A percentile compares a stretch with the other conserved stretches of the same genome.
Evolutionary conservation across 202 grass and related monocot species (phyloP).

Genomic region (Setaria italica): DNA sequence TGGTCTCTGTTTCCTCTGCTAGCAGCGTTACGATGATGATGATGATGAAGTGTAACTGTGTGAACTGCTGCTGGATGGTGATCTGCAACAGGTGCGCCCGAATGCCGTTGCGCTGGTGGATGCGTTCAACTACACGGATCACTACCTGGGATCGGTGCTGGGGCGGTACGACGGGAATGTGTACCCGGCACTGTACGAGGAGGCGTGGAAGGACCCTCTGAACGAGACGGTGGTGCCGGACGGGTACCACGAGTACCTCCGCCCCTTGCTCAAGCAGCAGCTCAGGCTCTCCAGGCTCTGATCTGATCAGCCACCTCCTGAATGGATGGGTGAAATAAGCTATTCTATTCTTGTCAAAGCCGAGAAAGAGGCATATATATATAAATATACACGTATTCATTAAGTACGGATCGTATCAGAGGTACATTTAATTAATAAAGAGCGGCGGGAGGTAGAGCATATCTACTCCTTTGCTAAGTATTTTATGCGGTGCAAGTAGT

Average conservation of each 20-base stretch:
- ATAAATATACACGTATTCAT: background rate
- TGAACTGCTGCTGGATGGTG: background rate
- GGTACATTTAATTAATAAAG: conserved; percentile 5
- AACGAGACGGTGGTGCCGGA: conserved; percentile 80
- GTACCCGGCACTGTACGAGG: conserved; percentile 82
- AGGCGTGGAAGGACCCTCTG: conserved; percentile 95
- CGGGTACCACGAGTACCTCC: conserved; percentile 84
- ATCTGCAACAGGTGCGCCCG: conserved; percentile 60
- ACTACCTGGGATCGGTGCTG: conserved; percentile 76
- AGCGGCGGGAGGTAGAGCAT: too few relatives aligned
- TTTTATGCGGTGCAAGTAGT: too few relatives aligned
- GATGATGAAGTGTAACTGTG: background rate
- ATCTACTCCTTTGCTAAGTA: background rate
- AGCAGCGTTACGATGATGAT: background rate
- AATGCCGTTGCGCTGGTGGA: conserved; percentile 85
- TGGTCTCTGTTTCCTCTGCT: background rate
- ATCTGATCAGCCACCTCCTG: background rate
- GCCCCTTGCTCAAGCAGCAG: conserved; percentile 90
- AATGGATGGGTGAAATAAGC: background rate
- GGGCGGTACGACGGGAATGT: conserved; percentile 84
- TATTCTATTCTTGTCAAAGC: background rate
- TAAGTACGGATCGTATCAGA: background rate
- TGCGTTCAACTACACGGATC: conserved; percentile 94
- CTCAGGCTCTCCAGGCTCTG: conserved; percentile 72
- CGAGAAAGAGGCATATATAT: background rate